Evolutionary conservation across 108 stramenopile species (phyloP).

Genomic region (Bacterosira constricta): DNA sequence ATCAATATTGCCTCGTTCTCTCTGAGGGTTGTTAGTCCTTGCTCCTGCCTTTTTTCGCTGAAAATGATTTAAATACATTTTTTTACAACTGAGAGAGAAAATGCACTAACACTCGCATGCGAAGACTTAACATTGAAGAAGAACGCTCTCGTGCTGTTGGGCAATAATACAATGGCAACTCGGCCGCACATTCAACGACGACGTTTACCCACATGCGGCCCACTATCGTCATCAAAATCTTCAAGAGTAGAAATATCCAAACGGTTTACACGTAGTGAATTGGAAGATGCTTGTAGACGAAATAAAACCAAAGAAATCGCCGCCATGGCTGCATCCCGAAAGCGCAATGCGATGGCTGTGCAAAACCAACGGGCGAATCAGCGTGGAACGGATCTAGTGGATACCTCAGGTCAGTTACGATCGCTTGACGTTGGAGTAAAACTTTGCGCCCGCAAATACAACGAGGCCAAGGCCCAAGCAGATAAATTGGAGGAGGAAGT

Average conservation of each 20-base stretch:
- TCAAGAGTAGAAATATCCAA: slow-evolving; percentile 24
- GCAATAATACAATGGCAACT: background rate
- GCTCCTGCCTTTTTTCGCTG: no score
- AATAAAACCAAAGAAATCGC: slow-evolving; percentile 40
- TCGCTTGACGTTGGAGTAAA: slow-evolving; percentile 57
- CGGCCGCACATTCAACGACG: slow-evolving; percentile 12
- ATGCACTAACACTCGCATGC: no score
- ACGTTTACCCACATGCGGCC: slow-evolving; percentile 15
- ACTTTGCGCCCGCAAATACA: slow-evolving; percentile 60
- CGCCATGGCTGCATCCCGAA: slow-evolving; percentile 38
- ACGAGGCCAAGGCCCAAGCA: slow-evolving; percentile 61
- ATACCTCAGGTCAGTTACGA: slow-evolving; percentile 42
- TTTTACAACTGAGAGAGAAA: no score
- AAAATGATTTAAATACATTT: no score
- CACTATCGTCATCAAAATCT: slow-evolving; percentile 19
- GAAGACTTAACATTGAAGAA: no score
- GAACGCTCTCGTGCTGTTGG: no score
- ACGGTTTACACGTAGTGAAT: slow-evolving; percentile 45
- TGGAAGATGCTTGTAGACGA: slow-evolving; percentile 41
- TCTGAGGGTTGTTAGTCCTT: no score
- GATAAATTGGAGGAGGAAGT: slow-evolving; percentile 57
- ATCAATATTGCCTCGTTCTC: no score
- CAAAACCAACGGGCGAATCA: slow-evolving; percentile 41
- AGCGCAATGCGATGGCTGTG: slow-evolving; percentile 19
- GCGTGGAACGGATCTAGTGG: slow-evolving; percentile 23